phyloP scores from a whole-genome alignment of 2,329 filamentous ascomycete genomes.

The Cercospora citrullina region DNA sequence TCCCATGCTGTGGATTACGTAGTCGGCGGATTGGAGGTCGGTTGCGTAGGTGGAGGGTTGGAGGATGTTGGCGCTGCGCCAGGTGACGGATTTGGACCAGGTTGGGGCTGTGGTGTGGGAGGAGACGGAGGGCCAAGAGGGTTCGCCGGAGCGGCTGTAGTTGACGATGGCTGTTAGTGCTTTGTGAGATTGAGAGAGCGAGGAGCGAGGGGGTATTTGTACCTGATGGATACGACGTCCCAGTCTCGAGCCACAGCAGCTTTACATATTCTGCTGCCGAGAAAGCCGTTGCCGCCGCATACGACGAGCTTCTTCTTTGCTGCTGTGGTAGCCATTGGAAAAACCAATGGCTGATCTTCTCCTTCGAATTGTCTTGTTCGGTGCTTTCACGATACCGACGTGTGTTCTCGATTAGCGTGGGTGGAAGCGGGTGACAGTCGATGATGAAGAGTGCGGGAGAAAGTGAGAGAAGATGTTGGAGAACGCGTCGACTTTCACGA shows the following conservation, averaged over 20 bases:
- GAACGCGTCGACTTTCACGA: constrained; percentile 1
- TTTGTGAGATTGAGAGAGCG: too few relatives aligned
- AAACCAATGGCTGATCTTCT: background rate
- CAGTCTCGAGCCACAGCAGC: constrained; percentile 81
- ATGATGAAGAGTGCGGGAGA: background rate
- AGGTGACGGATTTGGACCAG: constrained; percentile 81
- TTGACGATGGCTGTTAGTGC: background rate
- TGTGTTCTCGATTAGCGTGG: background rate
- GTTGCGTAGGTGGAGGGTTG: constrained; percentile 75
- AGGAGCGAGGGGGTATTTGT: constrained; percentile 29
- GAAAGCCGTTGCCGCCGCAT: constrained; percentile 89
- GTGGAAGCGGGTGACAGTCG: background rate
- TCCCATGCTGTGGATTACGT: constrained; percentile 91
- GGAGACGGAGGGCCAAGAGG: constrained; percentile 79
- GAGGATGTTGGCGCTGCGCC: constrained; percentile 87
- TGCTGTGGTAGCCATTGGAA: constrained; percentile 24
- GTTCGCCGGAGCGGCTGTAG: constrained; percentile 80
- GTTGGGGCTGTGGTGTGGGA: constrained; percentile 67
- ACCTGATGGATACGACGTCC: constrained; percentile 93
- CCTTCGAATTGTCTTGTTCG: background rate
- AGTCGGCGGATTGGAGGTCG: constrained; percentile 74
- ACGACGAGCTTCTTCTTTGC: constrained; percentile 77
- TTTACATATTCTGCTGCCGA: constrained; percentile 84
- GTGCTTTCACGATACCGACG: rapidly evolving
- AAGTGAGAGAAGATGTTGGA: background rate